Evolutionary conservation across 73 alveolate species (phyloP).

Genomic region (Stentor coeruleus): DNA sequence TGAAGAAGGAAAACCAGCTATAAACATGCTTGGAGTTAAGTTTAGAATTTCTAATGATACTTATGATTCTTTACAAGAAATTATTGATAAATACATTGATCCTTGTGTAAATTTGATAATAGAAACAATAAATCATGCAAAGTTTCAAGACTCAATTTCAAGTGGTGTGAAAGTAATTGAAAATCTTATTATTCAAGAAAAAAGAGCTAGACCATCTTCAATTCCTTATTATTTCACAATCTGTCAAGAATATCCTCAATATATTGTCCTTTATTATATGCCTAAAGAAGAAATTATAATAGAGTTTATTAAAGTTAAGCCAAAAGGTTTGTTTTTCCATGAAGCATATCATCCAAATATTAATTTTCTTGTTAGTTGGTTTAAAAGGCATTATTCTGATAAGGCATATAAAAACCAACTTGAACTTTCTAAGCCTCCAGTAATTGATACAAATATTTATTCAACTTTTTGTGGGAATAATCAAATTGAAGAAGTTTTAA

Average conservation of each 20-base stretch:
- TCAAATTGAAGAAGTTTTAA: not conserved
- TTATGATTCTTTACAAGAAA: constrained; percentile 82
- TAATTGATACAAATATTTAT: not conserved
- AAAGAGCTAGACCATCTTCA: constrained; percentile 50
- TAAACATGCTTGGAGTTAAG: constrained; percentile 66
- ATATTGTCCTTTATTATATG: constrained; percentile 77
- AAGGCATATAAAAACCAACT: not conserved
- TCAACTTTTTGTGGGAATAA: not conserved
- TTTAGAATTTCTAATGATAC: constrained; percentile 65
- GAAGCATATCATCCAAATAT: constrained; percentile 29
- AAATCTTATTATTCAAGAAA: too few relatives aligned
- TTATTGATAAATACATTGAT: constrained; percentile 70
- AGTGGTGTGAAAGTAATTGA: constrained; percentile 43
- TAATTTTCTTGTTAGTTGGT: constrained; percentile 33
- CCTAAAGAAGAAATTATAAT: constrained; percentile 59
- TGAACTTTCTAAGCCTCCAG: not conserved
- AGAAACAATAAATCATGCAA: constrained; percentile 55
- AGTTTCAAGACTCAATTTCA: constrained; percentile 41
- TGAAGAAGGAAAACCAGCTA: constrained; percentile 75
- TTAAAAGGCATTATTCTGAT: constrained; percentile 30
- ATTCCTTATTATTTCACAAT: constrained; percentile 85
- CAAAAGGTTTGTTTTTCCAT: constrained; percentile 81
- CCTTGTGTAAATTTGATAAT: constrained; percentile 69
- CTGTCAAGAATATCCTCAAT: constrained; percentile 76
- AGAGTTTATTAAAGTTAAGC: constrained; percentile 87